Evolutionary conservation across 257 asterid genomes (phyloP), one percentile per base, ranked within the genome.

Genomic region (Solanum virginianum): DNA sequence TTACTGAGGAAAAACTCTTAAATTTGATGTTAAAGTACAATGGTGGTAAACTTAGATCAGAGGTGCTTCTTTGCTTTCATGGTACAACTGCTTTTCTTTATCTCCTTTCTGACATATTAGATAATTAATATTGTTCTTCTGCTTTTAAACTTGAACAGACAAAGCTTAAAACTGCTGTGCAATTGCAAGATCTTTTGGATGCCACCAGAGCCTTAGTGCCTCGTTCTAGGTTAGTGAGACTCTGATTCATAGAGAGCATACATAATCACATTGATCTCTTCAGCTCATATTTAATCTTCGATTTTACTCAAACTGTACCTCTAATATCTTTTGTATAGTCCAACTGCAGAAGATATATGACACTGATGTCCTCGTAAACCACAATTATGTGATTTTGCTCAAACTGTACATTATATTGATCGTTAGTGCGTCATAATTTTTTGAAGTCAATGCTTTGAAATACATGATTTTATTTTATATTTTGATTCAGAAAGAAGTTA

Each of bases 181-280:
- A 96, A 80, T 89, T 96, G 90, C 99, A 96, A 94, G 99, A 96
- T 92, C 95, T 96, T 88, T 90, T 96, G 92, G 99, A 96, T 83
- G 98, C 99, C 8, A 96, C 99, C 51, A 92, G 99, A 75, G 91
- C 90, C 88, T 87, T 96, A 86, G 98, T 96, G 65, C 99, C 98
- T 79, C 99, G 97, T 86, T 75, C 87, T 80, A 92, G 98, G 99
- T 93, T 14, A 39, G 89, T 59, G 63, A 85, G 24, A 71, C 32
- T 47, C 82, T 29, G 3, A 83, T 79, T 81, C 84, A 84, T 26
- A 36, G 5, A 32, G 12, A 29, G 69, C 41, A 51, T 53, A 6
- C 12, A 13, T 13, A 47, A 22, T 47, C 81, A 74, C 43, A 47
- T 74, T 47, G 59, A 74, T 22, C 55, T 75, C 43, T 75, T 75